Base-by-base conservation (phyloP, 768 basidiomycete species). In the Inosperma sp. region DNA sequence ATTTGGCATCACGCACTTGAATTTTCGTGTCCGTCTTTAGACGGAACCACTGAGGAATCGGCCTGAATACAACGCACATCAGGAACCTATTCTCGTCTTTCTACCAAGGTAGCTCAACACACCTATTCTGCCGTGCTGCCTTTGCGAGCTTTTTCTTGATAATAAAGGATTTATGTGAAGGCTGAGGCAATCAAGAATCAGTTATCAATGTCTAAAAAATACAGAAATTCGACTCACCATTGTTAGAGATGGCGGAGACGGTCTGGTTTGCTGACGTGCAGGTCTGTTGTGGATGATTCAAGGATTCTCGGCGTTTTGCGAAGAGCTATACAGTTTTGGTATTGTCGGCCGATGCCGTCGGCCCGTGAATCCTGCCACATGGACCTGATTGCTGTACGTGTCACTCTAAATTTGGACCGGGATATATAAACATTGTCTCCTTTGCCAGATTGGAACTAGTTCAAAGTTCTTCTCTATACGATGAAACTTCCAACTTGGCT, bases 21-120 rank as follows among this genome's bases (percentile, higher is more conserved):
- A 91, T 94, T 79, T 96, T 94, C 57, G 87, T 88, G 69, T 93
- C 95, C 63, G 88, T 82, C 81, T 96, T 97, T 56, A 94, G 77
- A 59, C 93, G 92, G 84, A 96, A 97, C 95, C 95, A 99, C 67
- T 97, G 95, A 58, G 95, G 96, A 55, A 99, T 97, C 56, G 95
- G 96, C 68, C 90, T 93, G 48, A 33, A 29, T 29, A 25, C 48
- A 40, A 29, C 44, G 26, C 47, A 49, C 37, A 27, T 43, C 40
- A 33, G 53, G 44, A 57, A 51, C 29, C 25, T 35, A 40, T 44
- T 47, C 34, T 16, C 29, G n/a, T 12, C 35, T 19, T 14, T 13
- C 30, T 29, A 35, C 8, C 9, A 30, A 22, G 12, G 12, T n/a
- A n/a, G 17, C 22, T 31, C 25, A 51, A 68, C 80, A 60, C 63